These are phyloP conservation scores for Mrakia gelida DNA, from an alignment of 768 basidiomycete species.

Conservation along the genomic window DNA sequence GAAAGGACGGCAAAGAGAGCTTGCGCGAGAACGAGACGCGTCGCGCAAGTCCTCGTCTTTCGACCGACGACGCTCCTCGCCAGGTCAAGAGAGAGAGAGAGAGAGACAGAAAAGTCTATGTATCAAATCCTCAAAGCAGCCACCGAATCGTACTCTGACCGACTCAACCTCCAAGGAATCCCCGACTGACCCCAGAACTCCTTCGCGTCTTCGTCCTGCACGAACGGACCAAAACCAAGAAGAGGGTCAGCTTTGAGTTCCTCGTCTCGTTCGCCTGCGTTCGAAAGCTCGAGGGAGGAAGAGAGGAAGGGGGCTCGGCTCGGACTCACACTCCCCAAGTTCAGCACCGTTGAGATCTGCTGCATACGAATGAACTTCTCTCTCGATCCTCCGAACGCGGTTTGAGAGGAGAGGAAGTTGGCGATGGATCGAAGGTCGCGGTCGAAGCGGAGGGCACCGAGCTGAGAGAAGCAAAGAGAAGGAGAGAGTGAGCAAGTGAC, in stretches of 20 bases:
- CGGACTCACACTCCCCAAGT: slow-evolving; percentile 67
- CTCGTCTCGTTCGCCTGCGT: too few relatives aligned
- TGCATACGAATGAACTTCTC: slow-evolving; percentile 89
- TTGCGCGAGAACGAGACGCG: too few relatives aligned
- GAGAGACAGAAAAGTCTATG: too few relatives aligned
- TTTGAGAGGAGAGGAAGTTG: slow-evolving; percentile 79
- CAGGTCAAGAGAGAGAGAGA: too few relatives aligned
- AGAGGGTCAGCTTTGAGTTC: neutral
- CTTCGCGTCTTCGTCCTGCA: slow-evolving; percentile 86
- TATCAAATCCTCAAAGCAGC: slow-evolving; percentile 55
- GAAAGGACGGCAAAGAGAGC: too few relatives aligned
- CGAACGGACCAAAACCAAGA: neutral
- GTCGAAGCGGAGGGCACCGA: slow-evolving; percentile 94
- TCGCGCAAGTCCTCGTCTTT: too few relatives aligned
- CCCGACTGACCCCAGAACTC: slow-evolving; percentile 93
- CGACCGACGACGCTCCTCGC: too few relatives aligned
- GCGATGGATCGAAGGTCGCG: slow-evolving; percentile 80
- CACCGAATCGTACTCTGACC: slow-evolving; percentile 69
- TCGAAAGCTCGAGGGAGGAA: too few relatives aligned
- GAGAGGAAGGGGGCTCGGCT: neutral
- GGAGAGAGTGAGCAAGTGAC: neutral
- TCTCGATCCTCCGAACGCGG: slow-evolving; percentile 70
- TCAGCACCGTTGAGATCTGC: slow-evolving; percentile 86
- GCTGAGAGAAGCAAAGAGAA: slow-evolving; percentile 50
- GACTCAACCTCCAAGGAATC: slow-evolving; percentile 76